Evolutionary conservation across 2,329 filamentous ascomycete species (phyloP).

Genomic region (Pyrenochaeta sp.): DNA sequence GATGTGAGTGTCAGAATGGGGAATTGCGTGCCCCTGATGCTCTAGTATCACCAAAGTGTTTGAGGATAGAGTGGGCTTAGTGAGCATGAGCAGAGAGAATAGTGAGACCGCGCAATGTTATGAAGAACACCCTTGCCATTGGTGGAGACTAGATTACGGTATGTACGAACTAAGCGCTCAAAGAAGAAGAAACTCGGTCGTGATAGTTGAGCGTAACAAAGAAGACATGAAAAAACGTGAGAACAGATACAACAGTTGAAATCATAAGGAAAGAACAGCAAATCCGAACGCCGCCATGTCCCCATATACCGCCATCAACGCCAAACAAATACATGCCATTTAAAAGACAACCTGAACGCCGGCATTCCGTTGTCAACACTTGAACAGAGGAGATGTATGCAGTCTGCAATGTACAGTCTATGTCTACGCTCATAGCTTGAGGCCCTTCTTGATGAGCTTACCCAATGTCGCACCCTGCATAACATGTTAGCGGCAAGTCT

Average conservation of each 20-base stretch:
- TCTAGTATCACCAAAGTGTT: not conserved
- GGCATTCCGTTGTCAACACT: slow-evolving; percentile 42
- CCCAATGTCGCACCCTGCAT: slow-evolving; percentile 48
- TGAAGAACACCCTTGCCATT: slow-evolving; percentile 27
- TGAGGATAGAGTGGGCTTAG: not conserved
- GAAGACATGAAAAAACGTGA: not conserved
- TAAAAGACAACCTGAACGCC: slow-evolving; percentile 28
- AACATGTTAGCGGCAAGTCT: slow-evolving; percentile 30
- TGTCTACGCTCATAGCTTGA: slow-evolving; percentile 37
- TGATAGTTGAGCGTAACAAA: slow-evolving; percentile 10
- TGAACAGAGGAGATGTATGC: slow-evolving; percentile 46
- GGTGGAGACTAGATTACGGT: slow-evolving; percentile 12
- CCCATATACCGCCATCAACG: slow-evolving; percentile 6
- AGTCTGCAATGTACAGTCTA: slow-evolving; percentile 29
- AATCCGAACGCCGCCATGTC: slow-evolving; percentile 9
- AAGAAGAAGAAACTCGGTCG: slow-evolving; percentile 4
- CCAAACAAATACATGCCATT: slow-evolving; percentile 13
- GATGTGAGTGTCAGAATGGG: no score
- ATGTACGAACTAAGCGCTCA: slow-evolving; percentile 6
- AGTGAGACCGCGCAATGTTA: no score
- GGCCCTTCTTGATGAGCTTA: slow-evolving; percentile 54
- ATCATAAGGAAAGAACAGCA: slow-evolving; percentile 5
- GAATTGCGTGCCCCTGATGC: no score
- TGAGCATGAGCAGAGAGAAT: not conserved
- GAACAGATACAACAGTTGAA: not conserved